Percentiles rank a stretch among this genome's conserved stretches.
These are phyloP conservation scores for Hanseniaspora sp. DNA, from an alignment of 1,139 yeast genomes.

Conservation along the genomic window DNA sequence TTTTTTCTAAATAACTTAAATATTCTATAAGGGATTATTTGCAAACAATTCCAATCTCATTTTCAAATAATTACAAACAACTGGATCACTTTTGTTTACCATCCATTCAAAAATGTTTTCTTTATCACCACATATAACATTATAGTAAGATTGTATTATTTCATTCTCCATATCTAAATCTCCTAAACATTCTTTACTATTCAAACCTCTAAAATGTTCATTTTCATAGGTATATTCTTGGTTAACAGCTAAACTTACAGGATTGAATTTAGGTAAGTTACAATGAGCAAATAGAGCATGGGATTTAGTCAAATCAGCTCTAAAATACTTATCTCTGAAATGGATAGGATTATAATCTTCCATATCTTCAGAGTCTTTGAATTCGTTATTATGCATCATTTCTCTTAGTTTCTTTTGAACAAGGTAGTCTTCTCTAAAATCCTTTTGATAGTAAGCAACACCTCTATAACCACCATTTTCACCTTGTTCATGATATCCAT, in stretches of 20 bases:
- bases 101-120: constrained; percentile 11
- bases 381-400: constrained; percentile 19
- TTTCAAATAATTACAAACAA: constrained; percentile 1
- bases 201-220: constrained; percentile 13
- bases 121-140: constrained; percentile 7
- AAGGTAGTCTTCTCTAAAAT: constrained; percentile 25
- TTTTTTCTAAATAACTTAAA: background rate
- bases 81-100: background rate
- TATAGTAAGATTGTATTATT: constrained; percentile 7
- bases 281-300: constrained; percentile 28
- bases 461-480: constrained; percentile 25
- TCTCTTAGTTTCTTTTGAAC: constrained; percentile 9
- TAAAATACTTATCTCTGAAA: constrained; percentile 14
- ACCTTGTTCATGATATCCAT: constrained; percentile 14
- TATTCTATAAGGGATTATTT: background rate
- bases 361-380: background rate
- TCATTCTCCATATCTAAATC: constrained; percentile 12
- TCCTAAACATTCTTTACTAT: constrained; percentile 12
- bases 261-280: constrained; percentile 28
- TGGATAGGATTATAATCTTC: constrained; percentile 3
- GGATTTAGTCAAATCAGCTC: constrained; percentile 12
- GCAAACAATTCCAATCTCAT: constrained; percentile 3
- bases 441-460: constrained; percentile 29
- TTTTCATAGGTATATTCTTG: constrained; percentile 19
- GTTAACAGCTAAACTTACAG: constrained; percentile 17